Percentiles rank a stretch among this genome's conserved stretches.
Conservation (phyloP, 2,329 filamentous ascomycete species). For the Xylariomycetidae sp. region DNA sequence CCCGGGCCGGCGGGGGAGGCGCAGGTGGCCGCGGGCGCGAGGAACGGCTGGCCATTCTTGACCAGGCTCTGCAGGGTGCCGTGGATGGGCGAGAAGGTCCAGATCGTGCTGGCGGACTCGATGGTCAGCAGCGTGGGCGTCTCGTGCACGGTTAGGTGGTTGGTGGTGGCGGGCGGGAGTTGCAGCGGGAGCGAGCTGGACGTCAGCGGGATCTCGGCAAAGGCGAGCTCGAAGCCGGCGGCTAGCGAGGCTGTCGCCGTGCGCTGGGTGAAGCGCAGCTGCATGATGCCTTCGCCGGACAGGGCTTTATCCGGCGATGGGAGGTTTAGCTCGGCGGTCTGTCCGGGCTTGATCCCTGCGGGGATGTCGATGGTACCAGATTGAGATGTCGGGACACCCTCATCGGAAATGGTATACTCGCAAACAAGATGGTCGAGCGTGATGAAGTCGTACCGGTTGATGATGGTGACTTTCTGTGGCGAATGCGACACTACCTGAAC, state of each 20-base stretch:
- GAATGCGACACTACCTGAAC: conserved; percentile 34
- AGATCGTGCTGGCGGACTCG: conserved; percentile 14
- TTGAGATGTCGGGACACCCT: conserved; percentile 18
- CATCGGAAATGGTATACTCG: conserved; percentile 22
- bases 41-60: conserved; percentile 15
- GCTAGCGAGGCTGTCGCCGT: conserved; percentile 16
- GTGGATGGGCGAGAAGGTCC: conserved; percentile 11
- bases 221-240: conserved; percentile 23
- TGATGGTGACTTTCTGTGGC: conserved; percentile 22
- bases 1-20: conserved; percentile 2
- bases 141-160: conserved; percentile 17
- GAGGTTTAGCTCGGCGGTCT: conserved; percentile 19
- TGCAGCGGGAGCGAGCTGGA: conserved; percentile 1
- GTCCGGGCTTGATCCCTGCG: conserved; percentile 17
- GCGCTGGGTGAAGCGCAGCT: conserved; percentile 21
- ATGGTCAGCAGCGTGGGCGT: conserved; percentile 20
- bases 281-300: conserved; percentile 19
- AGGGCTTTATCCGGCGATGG: conserved; percentile 5
- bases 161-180: conserved; percentile 1
- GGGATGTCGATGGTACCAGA: conserved; percentile 21
- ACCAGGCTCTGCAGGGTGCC: not conserved
- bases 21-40: no score
- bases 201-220: conserved; percentile 20
- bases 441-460: conserved; percentile 37
- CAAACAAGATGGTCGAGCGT: conserved; percentile 33